Evolutionary conservation across 306 rosid genomes (phyloP).

Genomic region (Benincasa hispida): DNA sequence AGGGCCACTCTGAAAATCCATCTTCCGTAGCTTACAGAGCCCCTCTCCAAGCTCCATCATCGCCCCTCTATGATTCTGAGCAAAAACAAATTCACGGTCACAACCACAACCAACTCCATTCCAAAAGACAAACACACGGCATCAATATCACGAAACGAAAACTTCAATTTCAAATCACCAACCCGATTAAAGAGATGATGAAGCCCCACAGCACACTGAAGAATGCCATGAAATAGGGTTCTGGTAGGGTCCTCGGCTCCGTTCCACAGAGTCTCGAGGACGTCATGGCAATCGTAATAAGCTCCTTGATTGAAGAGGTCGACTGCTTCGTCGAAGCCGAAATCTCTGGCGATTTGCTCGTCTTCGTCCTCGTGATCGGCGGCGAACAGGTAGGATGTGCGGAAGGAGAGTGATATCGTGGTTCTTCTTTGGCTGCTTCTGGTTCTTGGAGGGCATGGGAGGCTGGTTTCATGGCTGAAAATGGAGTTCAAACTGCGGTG

Average conservation of each 20-base stretch:
- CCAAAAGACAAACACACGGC: not conserved
- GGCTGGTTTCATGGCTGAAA: slow-evolving; percentile 3
- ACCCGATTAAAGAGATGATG: slow-evolving; percentile 88
- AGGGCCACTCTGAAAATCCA: slow-evolving; percentile 62
- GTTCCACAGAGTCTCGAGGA: slow-evolving; percentile 68
- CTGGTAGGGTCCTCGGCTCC: slow-evolving; percentile 67
- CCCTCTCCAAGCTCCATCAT: slow-evolving; percentile 98
- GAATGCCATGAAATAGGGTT: slow-evolving; percentile 74
- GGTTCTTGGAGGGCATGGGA: not conserved
- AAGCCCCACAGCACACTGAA: slow-evolving; percentile 88
- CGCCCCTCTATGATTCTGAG: slow-evolving; percentile 86
- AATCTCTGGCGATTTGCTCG: slow-evolving; percentile 19
- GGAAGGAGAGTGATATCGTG: not conserved
- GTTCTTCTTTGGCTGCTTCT: not conserved
- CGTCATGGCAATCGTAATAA: slow-evolving; percentile 77
- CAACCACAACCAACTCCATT: not conserved
- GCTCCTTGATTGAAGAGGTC: slow-evolving; percentile 43
- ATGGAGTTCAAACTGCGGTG: not conserved
- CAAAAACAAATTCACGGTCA: not conserved
- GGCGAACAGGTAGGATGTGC: slow-evolving; percentile 19
- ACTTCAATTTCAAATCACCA: not conserved
- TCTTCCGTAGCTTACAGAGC: slow-evolving; percentile 63
- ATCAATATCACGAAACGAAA: not conserved
- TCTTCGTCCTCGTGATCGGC: slow-evolving; percentile 15
- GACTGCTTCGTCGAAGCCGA: slow-evolving; percentile 58